Evolutionary conservation across 257 asterid genomes (phyloP).

Genomic region (Oldenlandia corymbosa): DNA sequence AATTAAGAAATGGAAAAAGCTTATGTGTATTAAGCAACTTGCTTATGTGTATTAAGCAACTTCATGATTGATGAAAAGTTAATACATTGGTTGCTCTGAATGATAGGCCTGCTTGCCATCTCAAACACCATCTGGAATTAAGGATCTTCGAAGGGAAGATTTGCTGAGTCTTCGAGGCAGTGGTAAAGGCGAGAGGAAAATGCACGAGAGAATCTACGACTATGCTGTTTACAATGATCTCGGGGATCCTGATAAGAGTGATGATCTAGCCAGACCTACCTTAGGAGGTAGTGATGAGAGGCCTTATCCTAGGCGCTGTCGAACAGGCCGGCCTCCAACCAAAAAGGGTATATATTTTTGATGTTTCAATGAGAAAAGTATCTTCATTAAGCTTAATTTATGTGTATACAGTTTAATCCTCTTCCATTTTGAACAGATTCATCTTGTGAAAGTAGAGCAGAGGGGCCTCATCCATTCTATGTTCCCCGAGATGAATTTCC

Average conservation of each 20-base stretch:
- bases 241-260: constrained; percentile 74
- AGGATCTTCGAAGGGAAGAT: constrained; percentile 67
- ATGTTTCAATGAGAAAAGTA: not conserved
- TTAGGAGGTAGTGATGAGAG: constrained; percentile 53
- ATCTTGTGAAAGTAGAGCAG: constrained; percentile 55
- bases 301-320: constrained; percentile 92
- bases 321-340: constrained; percentile 70
- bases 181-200: constrained; percentile 63
- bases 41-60: no score
- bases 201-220: constrained; percentile 74
- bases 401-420: not conserved
- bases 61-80: not conserved
- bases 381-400: not conserved
- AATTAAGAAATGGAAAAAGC: no score
- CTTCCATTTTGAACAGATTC: constrained; percentile 42
- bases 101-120: constrained; percentile 72
- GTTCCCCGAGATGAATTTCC: constrained; percentile 88
- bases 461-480: constrained; percentile 78
- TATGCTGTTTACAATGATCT: constrained; percentile 77
- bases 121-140: constrained; percentile 75
- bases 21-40: no score
- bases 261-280: constrained; percentile 55
- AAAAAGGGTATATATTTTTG: constrained; percentile 44
- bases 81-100: constrained; percentile 8
- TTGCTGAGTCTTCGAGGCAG: constrained; percentile 61